These are phyloP conservation scores for Colletotrichum lindemuthianum DNA, from an alignment of 2,329 filamentous ascomycete species.

Conservation along the genomic window DNA sequence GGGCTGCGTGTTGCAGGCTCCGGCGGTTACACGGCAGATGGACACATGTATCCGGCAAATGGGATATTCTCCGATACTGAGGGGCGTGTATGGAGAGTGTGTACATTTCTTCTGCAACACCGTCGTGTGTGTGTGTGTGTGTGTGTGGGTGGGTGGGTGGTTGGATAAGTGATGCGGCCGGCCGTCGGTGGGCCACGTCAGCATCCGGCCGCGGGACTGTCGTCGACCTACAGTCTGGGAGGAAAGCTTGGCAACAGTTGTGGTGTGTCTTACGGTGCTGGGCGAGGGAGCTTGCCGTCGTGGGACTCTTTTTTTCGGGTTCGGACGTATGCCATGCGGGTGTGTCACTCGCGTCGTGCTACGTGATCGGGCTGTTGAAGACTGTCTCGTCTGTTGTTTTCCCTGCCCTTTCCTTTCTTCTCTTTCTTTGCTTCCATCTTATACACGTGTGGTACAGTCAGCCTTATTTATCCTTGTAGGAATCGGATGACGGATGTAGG, in stretches of 20 bases:
- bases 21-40: constrained; percentile 9
- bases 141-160: too few species aligned
- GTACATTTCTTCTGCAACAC: background rate
- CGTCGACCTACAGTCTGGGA: background rate
- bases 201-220: constrained; percentile 2
- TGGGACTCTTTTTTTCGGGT: background rate
- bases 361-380: constrained; percentile 9
- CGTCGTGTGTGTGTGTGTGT: too few species aligned
- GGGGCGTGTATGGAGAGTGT: background rate
- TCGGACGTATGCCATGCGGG: constrained; percentile 5
- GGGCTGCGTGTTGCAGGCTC: background rate
- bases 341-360: background rate
- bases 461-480: too few species aligned
- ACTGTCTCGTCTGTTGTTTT: background rate
- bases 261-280: too few species aligned
- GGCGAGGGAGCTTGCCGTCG: too few species aligned
- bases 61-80: constrained; percentile 24
- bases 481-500: too few species aligned
- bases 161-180: background rate
- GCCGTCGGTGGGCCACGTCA: constrained; percentile 15
- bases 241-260: background rate
- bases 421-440: too few species aligned
- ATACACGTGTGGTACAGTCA: too few species aligned
- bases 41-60: background rate
- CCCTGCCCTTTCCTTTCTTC: background rate